Conservation (phyloP, 352 stramenopile genomes). For the Elongisporangium prolatum region DNA sequence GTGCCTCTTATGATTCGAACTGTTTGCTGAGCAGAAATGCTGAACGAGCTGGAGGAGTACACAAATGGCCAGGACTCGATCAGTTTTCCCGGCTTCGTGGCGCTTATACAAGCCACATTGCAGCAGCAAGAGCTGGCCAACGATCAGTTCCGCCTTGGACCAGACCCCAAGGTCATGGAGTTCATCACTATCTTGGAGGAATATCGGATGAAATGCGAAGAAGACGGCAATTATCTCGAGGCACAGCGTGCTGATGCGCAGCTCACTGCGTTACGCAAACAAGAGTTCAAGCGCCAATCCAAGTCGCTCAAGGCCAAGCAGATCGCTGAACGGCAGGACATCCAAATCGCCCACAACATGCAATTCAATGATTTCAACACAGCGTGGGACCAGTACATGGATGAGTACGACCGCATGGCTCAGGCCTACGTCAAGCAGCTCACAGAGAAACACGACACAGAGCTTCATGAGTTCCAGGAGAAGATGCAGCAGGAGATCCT, state of each 20-base stretch:
- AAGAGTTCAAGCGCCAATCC: slow-evolving; percentile 91
- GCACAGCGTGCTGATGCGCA: slow-evolving; percentile 87
- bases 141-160: slow-evolving; percentile 47
- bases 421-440: slow-evolving; percentile 94
- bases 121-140: slow-evolving; percentile 36
- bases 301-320: slow-evolving; percentile 90
- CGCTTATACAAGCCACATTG: slow-evolving; percentile 43
- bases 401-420: slow-evolving; percentile 94
- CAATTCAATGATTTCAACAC: slow-evolving; percentile 93
- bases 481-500: slow-evolving; percentile 85
- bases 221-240: slow-evolving; percentile 93
- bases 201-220: slow-evolving; percentile 92
- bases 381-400: slow-evolving; percentile 94
- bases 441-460: slow-evolving; percentile 85
- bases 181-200: slow-evolving; percentile 93
- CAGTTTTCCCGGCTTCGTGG: slow-evolving; percentile 60
- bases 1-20: too few species aligned
- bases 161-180: slow-evolving; percentile 91
- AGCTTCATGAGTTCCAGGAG: slow-evolving; percentile 87
- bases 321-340: slow-evolving; percentile 89
- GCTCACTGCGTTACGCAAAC: slow-evolving; percentile 80
- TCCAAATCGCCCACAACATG: slow-evolving; percentile 95
- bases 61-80: slow-evolving; percentile 45
- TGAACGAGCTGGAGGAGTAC: slow-evolving; percentile 67
- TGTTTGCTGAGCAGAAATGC: slow-evolving; percentile 35